These are phyloP conservation scores for Claviceps pazoutovae DNA, from an alignment of 2,329 filamentous ascomycete species.

Conservation along the genomic window DNA sequence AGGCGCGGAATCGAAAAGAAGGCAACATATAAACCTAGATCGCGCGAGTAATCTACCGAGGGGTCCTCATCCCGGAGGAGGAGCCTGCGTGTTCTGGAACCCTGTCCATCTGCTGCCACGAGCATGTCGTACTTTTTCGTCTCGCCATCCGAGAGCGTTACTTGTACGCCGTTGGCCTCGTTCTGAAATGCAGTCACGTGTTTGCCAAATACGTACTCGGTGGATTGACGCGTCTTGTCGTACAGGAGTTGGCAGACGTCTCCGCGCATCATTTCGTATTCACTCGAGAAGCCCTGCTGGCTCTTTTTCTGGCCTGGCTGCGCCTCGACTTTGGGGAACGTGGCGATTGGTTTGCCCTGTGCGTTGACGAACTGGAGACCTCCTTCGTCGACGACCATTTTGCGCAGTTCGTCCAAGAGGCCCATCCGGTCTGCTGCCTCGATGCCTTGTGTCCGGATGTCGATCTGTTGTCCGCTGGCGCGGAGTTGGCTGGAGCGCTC, in stretches of 20 bases:
- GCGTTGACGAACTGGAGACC: slow-evolving; percentile 33
- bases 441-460: slow-evolving; percentile 29
- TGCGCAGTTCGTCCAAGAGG: slow-evolving; percentile 22
- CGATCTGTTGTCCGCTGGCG: slow-evolving; percentile 29
- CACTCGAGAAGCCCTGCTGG: slow-evolving; percentile 32
- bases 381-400: slow-evolving; percentile 28
- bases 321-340: slow-evolving; percentile 14
- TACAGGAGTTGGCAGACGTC: slow-evolving; percentile 38
- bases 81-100: slow-evolving; percentile 6
- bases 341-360: slow-evolving; percentile 23
- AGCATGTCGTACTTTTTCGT: slow-evolving; percentile 33
- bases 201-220: slow-evolving; percentile 17
- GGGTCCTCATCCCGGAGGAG: slow-evolving; percentile 17
- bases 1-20: slow-evolving; percentile 26
- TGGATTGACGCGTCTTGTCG: slow-evolving; percentile 19
- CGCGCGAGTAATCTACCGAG: slow-evolving; percentile 5
- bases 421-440: slow-evolving; percentile 25
- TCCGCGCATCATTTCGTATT: slow-evolving; percentile 47
- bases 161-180: slow-evolving; percentile 16
- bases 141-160: slow-evolving; percentile 30
- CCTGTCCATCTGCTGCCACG: slow-evolving; percentile 38
- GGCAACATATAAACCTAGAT: slow-evolving; percentile 17
- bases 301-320: slow-evolving; percentile 24
- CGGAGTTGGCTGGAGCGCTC: slow-evolving; percentile 26
- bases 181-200: slow-evolving; percentile 17